Percentiles rank a stretch among this genome's conserved stretches.
Evolutionary conservation across 108 stramenopile species (phyloP).

Genomic region (Cyclotella atomus): DNA sequence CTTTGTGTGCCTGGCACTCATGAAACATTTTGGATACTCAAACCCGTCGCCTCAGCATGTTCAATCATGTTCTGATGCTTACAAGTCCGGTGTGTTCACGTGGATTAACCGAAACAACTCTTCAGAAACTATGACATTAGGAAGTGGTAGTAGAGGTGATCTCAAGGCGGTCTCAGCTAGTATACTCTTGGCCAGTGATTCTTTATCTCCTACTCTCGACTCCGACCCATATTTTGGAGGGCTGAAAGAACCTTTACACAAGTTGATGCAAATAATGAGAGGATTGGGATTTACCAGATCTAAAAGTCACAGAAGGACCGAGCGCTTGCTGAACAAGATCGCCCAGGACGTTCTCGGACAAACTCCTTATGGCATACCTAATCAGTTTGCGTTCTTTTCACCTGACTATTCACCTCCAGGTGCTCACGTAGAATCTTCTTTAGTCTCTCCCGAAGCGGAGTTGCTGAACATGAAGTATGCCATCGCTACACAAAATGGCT

Average conservation of each 20-base stretch:
- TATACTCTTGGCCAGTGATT: conserved; percentile 38
- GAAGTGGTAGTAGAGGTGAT: conserved; percentile 37
- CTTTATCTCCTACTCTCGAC: conserved; percentile 26
- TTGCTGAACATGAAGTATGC: conserved; percentile 21
- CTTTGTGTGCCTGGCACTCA: conserved; percentile 44
- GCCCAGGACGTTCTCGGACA: conserved; percentile 16
- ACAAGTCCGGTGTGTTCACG: conserved; percentile 15
- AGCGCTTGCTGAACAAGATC: conserved; percentile 1
- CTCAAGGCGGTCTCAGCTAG: conserved; percentile 49
- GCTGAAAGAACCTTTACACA: conserved; percentile 42
- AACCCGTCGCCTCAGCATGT: conserved; percentile 60
- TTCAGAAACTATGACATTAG: conserved; percentile 21
- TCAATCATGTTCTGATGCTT: conserved; percentile 20
- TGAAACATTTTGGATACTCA: conserved; percentile 50
- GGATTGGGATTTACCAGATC: conserved; percentile 29
- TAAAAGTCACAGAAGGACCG: conserved; percentile 25
- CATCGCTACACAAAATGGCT: conserved; percentile 27
- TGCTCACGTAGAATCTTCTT: conserved; percentile 1
- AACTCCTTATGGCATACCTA: conserved; percentile 17
- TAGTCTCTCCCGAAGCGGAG: conserved; percentile 39
- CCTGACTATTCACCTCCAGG: conserved; percentile 34
- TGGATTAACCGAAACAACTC: conserved; percentile 10
- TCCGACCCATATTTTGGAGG: conserved; percentile 35
- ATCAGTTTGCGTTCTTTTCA: conserved; percentile 42
- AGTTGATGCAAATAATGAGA: conserved; percentile 36